A percentile compares a stretch with the other conserved stretches of the same genome.
phyloP scores from a whole-genome alignment of 1,284 basidiomycete species.

The Wallemia hederae region DNA sequence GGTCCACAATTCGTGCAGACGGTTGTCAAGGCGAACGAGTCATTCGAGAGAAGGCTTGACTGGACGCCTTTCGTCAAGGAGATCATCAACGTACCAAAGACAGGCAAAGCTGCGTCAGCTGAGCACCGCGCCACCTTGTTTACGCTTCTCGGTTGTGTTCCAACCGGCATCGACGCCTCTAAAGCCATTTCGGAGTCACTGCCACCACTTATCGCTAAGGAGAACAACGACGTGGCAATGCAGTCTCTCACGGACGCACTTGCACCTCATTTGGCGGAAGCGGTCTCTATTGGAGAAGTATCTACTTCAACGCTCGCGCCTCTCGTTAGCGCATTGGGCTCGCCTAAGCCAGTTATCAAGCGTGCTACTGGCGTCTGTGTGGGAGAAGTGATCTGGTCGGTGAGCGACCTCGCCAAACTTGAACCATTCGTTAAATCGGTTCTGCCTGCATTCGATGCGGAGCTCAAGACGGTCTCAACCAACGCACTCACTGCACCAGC shows the following conservation, averaged over 20 bases:
- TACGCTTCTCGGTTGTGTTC: conserved; percentile 34
- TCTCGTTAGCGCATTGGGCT: conserved; percentile 38
- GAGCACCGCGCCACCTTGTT: conserved; percentile 62
- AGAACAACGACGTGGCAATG: conserved; percentile 35
- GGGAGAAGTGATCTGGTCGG: conserved; percentile 23
- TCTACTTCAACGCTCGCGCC: conserved; percentile 21
- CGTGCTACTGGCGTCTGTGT: conserved; percentile 25
- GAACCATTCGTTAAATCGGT: conserved; percentile 25
- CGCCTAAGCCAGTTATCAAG: conserved; percentile 25
- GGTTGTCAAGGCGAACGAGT: conserved; percentile 18
- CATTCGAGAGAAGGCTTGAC: conserved; percentile 10
- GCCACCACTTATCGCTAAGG: conserved; percentile 38
- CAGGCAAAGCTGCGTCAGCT: conserved; percentile 52
- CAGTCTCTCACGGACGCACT: conserved; percentile 29
- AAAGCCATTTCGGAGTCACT: conserved; percentile 25
- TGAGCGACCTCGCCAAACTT: conserved; percentile 16
- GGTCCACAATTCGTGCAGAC: conserved; percentile 32
- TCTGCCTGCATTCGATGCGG: conserved; percentile 31
- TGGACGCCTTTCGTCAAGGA: conserved; percentile 26
- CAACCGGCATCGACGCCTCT: conserved; percentile 26
- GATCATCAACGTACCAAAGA: conserved; percentile 36
- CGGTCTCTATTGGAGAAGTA: conserved; percentile 22
- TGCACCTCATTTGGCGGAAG: conserved; percentile 26
- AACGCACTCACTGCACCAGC: conserved; percentile 29
- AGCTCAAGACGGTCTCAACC: conserved; percentile 31